A percentile compares a stretch with the other conserved stretches of the same genome.
Conservation (phyloP, 345 rosid genomes). For the Brassica nigra region DNA sequence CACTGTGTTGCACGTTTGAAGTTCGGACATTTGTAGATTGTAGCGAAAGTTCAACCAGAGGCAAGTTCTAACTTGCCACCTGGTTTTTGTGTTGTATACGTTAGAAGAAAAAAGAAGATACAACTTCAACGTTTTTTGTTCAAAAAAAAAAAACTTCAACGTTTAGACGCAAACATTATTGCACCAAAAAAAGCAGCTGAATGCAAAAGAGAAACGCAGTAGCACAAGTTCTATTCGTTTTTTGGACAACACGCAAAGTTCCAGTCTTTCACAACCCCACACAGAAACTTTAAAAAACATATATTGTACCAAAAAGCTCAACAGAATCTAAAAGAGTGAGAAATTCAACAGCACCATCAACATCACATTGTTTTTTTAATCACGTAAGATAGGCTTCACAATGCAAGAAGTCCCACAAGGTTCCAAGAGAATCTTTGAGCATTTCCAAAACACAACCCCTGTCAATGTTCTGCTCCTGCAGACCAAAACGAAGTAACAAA, state of each 20-base stretch:
- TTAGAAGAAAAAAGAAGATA: too few species aligned
- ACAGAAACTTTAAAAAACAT: neutral
- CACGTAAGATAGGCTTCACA: constrained; percentile 9
- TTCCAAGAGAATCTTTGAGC: constrained; percentile 28
- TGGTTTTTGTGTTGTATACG: too few species aligned
- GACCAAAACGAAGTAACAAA: neutral
- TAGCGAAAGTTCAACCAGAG: too few species aligned
- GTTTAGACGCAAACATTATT: neutral
- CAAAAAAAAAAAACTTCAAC: too few species aligned
- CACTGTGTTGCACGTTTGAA: too few species aligned
- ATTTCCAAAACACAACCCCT: constrained; percentile 15
- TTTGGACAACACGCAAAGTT: constrained; percentile 3
- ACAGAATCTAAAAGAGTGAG: neutral
- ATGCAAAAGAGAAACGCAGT: neutral
- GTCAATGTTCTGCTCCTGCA: constrained; percentile 30
- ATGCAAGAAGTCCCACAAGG: constrained; percentile 35
- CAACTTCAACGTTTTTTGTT: neutral
- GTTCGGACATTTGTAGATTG: too few species aligned
- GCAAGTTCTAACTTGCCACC: too few species aligned
- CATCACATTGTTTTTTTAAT: neutral
- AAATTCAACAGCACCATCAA: neutral
- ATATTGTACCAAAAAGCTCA: neutral
- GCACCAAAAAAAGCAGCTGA: neutral
- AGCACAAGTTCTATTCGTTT: neutral
- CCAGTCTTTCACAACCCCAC: neutral